A percentile compares a stretch with the other conserved stretches of the same genome.
Evolutionary conservation across 768 basidiomycete genomes (phyloP).

Genomic region (Suillus discolor): DNA sequence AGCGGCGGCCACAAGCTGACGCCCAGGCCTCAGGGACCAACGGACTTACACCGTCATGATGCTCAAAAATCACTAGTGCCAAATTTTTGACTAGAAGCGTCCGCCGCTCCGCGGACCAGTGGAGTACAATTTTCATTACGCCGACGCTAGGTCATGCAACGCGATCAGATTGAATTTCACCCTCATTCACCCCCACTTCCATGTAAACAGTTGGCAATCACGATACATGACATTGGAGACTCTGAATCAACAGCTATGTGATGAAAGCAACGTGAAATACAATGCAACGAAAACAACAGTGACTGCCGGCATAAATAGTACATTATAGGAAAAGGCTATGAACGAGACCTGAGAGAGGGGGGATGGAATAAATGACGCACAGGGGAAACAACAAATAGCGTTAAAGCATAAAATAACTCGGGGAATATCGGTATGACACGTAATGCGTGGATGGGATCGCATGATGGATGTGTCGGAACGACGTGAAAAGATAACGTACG

Average conservation of each 20-base stretch:
- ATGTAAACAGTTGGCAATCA: neutral
- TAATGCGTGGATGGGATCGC: conserved; percentile 23
- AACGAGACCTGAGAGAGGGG: neutral
- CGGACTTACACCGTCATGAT: neutral
- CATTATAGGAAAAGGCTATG: neutral
- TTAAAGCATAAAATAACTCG: conserved; percentile 35
- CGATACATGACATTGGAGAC: neutral
- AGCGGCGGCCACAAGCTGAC: neutral
- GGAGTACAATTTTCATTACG: neutral
- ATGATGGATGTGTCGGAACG: conserved; percentile 11
- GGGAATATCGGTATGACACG: conserved; percentile 20
- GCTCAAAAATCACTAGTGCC: neutral
- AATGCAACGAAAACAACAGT: conserved; percentile 4
- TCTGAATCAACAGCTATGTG: neutral
- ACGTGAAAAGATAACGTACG: conserved; percentile 1
- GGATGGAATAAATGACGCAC: neutral
- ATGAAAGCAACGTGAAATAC: neutral
- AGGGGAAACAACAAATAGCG: conserved; percentile 22
- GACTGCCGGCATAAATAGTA: conserved; percentile 6
- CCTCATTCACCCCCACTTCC: neutral
- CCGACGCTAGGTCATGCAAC: neutral
- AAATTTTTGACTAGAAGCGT: neutral
- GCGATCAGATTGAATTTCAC: neutral
- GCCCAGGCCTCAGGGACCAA: neutral
- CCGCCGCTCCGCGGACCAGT: neutral